Evolutionary conservation across 495 filamentous ascomycete species (phyloP), one percentile per base, ranked within the genome.

Genomic region (Amphirosellinia nigrospora): DNA sequence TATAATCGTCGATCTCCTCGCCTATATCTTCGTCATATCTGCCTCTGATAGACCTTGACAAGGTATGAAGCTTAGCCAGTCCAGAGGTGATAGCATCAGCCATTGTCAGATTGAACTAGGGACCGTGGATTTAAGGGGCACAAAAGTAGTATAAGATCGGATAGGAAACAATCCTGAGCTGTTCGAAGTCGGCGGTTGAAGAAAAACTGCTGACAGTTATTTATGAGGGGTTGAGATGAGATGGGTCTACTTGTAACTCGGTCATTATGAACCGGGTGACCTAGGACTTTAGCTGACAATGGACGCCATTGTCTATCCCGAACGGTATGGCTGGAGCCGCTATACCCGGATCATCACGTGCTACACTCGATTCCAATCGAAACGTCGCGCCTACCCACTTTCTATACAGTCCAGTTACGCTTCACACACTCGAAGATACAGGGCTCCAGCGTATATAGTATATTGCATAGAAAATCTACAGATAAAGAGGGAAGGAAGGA

Each of bases 11-110:
- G 36, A 86, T 81, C 46, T 81, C 78, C 66, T 86, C 80, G 63
- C 86, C 86, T 8, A 75, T 50, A 50, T 87, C 85, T n/a, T 88
- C 86, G 9, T 86, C 81, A 26, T 86, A 73, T 60, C 23, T 59
- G 6, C 63, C 63, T n/a, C 63, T 46, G 2, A 28, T 46, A 4
- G 63, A 36, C 32, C 46, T 53, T 28, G 63, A 39, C 7, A 65
- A 41, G 9, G 63, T 38, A 38, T 46, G 45, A 30, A 65, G 45
- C 19, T 39, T 53, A 16, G 63, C 63, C 6, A 65, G n/a, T 3
- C 63, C 34, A 41, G 46, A 1, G 41, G 63, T 53, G 46, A 65
- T 36, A 53, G 46, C 46, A 39, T 65, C 45, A 13, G 63, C 63
- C 63, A 65, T 65, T 23, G 34, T 39, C n/a, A 23, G 45, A n/a